Evolutionary conservation across 2,329 filamentous ascomycete genomes (phyloP).

Genomic region (Fusarium hainanense): DNA sequence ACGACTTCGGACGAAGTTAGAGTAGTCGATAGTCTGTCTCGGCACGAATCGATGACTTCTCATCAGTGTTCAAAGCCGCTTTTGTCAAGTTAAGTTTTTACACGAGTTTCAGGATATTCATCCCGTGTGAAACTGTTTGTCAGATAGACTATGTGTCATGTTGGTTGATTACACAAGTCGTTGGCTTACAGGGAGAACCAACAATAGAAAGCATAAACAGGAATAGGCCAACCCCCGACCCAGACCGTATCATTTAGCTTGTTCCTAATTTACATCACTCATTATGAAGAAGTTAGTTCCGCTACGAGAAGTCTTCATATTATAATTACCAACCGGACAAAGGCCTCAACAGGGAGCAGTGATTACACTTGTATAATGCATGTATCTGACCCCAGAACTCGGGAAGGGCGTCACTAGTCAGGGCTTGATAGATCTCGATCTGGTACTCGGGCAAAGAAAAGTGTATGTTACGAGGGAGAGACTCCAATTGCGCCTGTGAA

Average conservation of each 20-base stretch:
- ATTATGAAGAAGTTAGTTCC: no score
- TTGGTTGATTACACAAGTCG: not conserved
- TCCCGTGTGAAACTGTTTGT: not conserved
- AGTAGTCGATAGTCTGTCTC: not conserved
- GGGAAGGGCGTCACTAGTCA: constrained; percentile 16
- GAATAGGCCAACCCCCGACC: not conserved
- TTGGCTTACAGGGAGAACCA: not conserved
- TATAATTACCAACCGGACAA: not conserved
- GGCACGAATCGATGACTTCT: not conserved
- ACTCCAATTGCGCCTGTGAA: not conserved
- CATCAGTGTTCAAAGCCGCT: not conserved
- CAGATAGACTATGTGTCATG: not conserved
- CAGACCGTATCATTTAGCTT: not conserved
- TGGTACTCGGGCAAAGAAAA: not conserved
- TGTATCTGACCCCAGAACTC: not conserved
- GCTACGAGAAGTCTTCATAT: not conserved
- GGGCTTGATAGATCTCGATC: constrained; percentile 6
- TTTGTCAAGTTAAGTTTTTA: not conserved
- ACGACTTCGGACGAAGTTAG: not conserved
- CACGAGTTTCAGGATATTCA: not conserved
- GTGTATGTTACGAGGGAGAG: constrained; percentile 5
- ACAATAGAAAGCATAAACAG: not conserved
- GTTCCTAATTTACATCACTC: not conserved
- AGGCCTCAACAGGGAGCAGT: not conserved
- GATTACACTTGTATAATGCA: not conserved